Percentiles rank a stretch among this genome's conserved stretches.
Evolutionary conservation across 192 early-diverging fungal genomes (phyloP).

Genomic region (Dissophora globulifera): DNA sequence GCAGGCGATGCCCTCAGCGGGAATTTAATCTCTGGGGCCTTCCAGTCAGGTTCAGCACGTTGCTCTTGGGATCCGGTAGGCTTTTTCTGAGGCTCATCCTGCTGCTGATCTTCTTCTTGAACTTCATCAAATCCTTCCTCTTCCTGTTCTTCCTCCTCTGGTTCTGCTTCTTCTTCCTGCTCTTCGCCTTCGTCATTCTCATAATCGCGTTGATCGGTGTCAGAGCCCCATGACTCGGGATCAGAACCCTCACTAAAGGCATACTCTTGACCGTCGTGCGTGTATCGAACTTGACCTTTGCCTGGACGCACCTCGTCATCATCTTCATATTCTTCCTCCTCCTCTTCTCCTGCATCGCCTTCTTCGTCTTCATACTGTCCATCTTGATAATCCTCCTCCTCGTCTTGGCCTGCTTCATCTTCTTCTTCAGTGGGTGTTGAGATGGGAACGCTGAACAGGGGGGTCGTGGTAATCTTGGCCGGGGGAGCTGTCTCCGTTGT

Average conservation of each 20-base stretch:
- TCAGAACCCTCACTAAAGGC: conserved; percentile 35
- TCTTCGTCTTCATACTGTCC: conserved; percentile 4
- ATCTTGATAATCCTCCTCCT: not conserved
- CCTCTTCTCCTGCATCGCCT: conserved; percentile 5
- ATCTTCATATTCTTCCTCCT: conserved; percentile 10
- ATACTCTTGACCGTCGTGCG: conserved; percentile 41
- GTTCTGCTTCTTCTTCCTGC: conserved; percentile 19
- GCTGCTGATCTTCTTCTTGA: not conserved
- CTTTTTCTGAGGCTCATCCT: not conserved
- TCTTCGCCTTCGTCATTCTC: conserved; percentile 27
- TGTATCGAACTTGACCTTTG: conserved; percentile 15
- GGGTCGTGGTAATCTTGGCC: not conserved
- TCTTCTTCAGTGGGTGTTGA: not conserved
- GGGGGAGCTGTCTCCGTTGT: not conserved
- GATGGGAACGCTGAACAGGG: conserved; percentile 4
- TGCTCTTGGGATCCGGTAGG: too few relatives aligned
- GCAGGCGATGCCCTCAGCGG: conserved; percentile 3
- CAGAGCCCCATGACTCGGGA: conserved; percentile 42
- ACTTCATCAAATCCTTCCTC: conserved; percentile 15
- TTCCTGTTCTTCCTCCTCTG: conserved; percentile 1
- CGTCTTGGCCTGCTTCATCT: not conserved
- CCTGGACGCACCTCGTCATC: conserved; percentile 15
- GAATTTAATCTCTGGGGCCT: conserved; percentile 35
- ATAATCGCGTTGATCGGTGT: conserved; percentile 43
- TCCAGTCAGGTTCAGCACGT: conserved; percentile 16